Base-by-base conservation (phyloP, 306 rosid species). In the Cucumis melo region DNA sequence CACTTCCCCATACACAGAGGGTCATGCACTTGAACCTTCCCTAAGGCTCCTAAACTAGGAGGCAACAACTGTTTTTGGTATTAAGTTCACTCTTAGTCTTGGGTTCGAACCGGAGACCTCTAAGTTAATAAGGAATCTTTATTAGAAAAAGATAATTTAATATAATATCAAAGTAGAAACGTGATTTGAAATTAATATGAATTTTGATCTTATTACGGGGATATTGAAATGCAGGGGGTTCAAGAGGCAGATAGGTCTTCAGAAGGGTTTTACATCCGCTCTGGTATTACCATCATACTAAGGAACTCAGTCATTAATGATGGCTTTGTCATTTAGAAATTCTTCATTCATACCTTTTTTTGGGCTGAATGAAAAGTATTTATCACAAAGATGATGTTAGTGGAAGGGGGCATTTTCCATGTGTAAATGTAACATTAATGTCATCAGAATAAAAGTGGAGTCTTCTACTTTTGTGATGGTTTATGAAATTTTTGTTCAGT, bases 241-340 rank as follows among this genome's bases (percentile, higher is more conserved):
- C 90, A 91, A 86, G 98, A 93, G 83, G 93, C 92, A 58, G 96
- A 93, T 81, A 89, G 93, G 85, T 83, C 96, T 78, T 84, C 87
- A 27, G 93, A 93, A 82, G 96, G 96, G 80, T 89, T 93, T 83
- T 89, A 93, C 87, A 91, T 91, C 84, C 91, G 98, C 53, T 91
- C 98, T 0, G 98, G 93, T 8, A 74, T 91, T 78, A 87, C 92
- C 23, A 8, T 93, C 64, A 82, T 88, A 80, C 65, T 84, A 85
- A 93, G 87, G 87, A 91, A 89, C 79, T 85, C 93, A 57, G 84
- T 83, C 14, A 87, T 91, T 75, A 32, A 61, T 77, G 96, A 91
- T 67, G 97, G 92, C 60, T 19, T 79, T 0, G 83, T 84, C 79
- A 86, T 93, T 79, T 91, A 77, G 81, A 21, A 42, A 11, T 4